phyloP scores from a whole-genome alignment of 176 grass and related monocot genomes.

The Secale cereale region DNA sequence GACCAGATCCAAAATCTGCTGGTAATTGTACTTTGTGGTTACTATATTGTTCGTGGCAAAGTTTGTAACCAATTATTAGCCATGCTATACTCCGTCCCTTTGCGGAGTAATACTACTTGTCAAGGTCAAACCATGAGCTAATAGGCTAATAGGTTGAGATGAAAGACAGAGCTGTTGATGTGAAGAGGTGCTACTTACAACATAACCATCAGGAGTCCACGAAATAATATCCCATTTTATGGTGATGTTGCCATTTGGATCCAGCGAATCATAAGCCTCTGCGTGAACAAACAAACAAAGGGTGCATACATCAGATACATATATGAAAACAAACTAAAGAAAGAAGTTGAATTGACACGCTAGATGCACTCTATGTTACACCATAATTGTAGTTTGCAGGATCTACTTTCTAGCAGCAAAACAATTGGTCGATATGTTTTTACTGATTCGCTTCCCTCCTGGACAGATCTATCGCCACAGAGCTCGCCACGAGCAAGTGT shows the following conservation, averaged over 20 bases:
- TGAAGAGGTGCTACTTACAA: conserved; percentile 61
- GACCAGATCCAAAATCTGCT: background rate
- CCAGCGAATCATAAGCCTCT: conserved; percentile 87
- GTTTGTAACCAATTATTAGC: background rate
- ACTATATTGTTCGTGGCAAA: background rate
- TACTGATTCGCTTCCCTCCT: background rate
- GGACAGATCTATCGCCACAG: conserved; percentile 14
- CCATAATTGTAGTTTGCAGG: background rate
- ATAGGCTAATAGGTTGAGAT: conserved; percentile 12
- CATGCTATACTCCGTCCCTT: too few species aligned
- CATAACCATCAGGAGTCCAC: conserved; percentile 92
- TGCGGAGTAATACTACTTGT: too few species aligned
- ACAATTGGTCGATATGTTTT: background rate
- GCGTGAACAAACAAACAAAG: conserved; percentile 21
- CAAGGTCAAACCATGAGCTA: background rate
- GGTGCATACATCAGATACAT: conserved; percentile 20
- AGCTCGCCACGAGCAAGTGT: background rate
- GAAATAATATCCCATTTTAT: conserved; percentile 91
- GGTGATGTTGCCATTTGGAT: conserved; percentile 84
- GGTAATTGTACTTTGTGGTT: background rate
- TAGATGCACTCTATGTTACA: background rate
- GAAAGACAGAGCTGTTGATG: conserved; percentile 7
- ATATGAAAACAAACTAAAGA: conserved; percentile 12
- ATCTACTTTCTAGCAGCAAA: background rate
- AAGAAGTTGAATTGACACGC: background rate